Evolutionary conservation across 768 basidiomycete genomes (phyloP).

Genomic region (Trametes cinnabarina): DNA sequence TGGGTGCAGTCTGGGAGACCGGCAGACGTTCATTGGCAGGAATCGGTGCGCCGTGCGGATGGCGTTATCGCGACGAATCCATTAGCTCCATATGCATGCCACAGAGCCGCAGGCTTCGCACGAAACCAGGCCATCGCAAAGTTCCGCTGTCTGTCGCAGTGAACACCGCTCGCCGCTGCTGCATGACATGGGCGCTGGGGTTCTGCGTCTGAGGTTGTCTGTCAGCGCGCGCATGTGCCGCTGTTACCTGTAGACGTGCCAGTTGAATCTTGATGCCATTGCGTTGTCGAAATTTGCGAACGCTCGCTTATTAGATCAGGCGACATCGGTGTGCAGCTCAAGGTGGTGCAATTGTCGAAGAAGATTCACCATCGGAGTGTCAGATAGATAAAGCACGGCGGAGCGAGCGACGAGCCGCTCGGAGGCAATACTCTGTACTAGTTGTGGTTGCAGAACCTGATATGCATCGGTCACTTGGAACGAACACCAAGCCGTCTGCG

Average conservation of each 20-base stretch:
- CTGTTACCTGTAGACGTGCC: not conserved
- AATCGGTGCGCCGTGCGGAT: too few species aligned
- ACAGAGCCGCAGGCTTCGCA: not conserved
- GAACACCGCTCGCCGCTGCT: not conserved
- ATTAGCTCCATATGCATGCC: not conserved
- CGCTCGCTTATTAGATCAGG: not conserved
- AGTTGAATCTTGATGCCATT: not conserved
- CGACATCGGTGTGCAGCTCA: not conserved
- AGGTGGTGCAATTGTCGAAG: conserved; percentile 1
- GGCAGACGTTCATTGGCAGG: not conserved
- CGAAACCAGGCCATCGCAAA: not conserved
- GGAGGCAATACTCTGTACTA: too few species aligned
- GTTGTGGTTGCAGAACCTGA: too few species aligned
- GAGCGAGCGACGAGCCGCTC: too few species aligned
- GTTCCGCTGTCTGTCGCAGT: not conserved
- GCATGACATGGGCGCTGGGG: not conserved
- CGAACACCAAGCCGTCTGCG: not conserved
- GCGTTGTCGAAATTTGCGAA: not conserved
- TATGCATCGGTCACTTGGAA: not conserved
- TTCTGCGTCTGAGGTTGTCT: conserved; percentile 5
- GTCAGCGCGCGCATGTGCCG: not conserved
- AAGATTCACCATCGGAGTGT: not conserved
- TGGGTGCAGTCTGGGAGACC: not conserved
- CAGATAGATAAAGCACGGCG: too few species aligned
- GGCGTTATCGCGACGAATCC: conserved; percentile 6